Conservation (phyloP, 2,329 filamentous ascomycete genomes). For the Fusarium transvaalense region DNA sequence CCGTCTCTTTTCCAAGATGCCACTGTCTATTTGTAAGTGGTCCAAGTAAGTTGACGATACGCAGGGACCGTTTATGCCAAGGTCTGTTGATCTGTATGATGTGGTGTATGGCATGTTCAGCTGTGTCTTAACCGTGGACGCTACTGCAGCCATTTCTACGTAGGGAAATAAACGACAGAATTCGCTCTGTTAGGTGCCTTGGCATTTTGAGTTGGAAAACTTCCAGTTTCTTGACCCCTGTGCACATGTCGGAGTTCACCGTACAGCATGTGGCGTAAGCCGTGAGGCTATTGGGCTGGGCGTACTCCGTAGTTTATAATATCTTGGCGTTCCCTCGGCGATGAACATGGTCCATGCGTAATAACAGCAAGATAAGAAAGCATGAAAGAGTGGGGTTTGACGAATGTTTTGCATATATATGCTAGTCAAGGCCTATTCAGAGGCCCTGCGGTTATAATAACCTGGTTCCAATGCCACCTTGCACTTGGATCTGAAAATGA, state of each 20-base stretch:
- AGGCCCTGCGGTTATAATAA: no score
- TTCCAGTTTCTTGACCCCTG: not conserved
- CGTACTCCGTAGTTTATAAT: no score
- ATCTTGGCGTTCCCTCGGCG: no score
- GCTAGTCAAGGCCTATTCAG: no score
- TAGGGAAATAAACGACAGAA: not conserved
- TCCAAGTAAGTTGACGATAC: not conserved
- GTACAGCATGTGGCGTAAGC: not conserved
- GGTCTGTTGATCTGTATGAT: not conserved
- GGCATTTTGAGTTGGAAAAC: not conserved
- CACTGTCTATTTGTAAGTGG: not conserved
- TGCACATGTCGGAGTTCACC: not conserved
- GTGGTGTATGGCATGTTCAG: not conserved
- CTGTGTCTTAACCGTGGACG: no score
- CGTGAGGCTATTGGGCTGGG: no score
- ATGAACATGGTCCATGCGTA: no score
- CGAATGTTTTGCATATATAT: no score
- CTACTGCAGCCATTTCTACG: not conserved
- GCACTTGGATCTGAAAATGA: no score
- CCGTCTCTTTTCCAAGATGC: not conserved
- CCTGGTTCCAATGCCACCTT: no score
- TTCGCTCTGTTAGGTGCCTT: not conserved
- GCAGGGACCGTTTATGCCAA: slow-evolving; percentile 4
- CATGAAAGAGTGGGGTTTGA: no score
- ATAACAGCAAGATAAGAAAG: no score